A percentile compares a stretch with the other conserved stretches of the same genome.
Conservation (phyloP, 176 grass and related monocot genomes). For the Cymbopogon citratus region DNA sequence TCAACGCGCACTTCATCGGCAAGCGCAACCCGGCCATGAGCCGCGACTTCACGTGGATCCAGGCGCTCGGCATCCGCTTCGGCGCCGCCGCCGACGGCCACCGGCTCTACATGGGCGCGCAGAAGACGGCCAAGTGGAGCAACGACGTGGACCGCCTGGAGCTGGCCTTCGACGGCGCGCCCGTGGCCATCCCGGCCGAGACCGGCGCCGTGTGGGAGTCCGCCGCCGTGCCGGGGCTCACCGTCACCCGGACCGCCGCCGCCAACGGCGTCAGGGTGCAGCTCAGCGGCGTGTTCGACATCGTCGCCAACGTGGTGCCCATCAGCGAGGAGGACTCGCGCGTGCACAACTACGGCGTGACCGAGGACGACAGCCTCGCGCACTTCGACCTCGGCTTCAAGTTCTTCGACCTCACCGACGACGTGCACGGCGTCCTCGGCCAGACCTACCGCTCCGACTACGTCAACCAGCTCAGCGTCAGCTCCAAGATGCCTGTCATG, state of each 20-base stretch:
- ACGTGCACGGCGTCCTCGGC: neutral
- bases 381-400: neutral
- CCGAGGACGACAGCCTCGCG: neutral
- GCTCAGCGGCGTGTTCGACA: conserved; percentile 36
- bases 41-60: conserved; percentile 40
- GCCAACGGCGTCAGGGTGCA: conserved; percentile 33
- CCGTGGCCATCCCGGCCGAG: neutral
- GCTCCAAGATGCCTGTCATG: neutral
- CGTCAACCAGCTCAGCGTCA: neutral
- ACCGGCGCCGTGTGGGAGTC: conserved; percentile 25
- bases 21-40: conserved; percentile 13
- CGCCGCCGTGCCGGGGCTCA: neutral
- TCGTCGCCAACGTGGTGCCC: conserved; percentile 43
- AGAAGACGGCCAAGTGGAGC: neutral
- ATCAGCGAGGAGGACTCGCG: conserved; percentile 45
- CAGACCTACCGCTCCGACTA: neutral
- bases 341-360: conserved; percentile 41
- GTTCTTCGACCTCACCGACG: neutral
- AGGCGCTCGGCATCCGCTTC: conserved; percentile 5
- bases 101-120: neutral
- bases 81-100: neutral
- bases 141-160: neutral
- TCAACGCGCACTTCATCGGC: conserved; percentile 41
- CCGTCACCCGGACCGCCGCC: conserved; percentile 11
- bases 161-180: neutral